A percentile compares a stretch with the other conserved stretches of the same genome.
Conservation (phyloP, 257 asterid species). For the Nicotiana tabacum region DNA sequence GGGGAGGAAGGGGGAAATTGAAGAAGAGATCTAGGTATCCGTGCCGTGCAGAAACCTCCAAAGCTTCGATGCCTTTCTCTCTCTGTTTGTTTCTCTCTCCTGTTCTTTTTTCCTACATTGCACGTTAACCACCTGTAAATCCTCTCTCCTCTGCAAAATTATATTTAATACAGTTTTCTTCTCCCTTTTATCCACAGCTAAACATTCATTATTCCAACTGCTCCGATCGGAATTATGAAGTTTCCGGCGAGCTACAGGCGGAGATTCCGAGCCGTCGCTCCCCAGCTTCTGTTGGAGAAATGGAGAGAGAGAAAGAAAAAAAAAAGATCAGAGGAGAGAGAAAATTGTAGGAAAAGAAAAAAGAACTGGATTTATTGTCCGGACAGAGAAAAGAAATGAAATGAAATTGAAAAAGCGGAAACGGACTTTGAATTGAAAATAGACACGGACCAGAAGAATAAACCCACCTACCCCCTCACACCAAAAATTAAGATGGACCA, state of each 20-base stretch:
- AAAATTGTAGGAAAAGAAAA: constrained; percentile 1
- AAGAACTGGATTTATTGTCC: background rate
- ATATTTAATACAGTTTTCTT: constrained; percentile 24
- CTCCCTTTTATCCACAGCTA: constrained; percentile 22
- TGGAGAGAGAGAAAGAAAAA: background rate
- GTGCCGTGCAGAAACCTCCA: constrained; percentile 93
- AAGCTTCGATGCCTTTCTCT: constrained; percentile 30
- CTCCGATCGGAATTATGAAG: constrained; percentile 22
- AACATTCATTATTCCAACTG: background rate
- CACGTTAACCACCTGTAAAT: constrained; percentile 65
- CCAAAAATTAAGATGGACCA: constrained; percentile 6
- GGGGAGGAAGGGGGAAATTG: constrained; percentile 40
- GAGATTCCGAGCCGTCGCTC: constrained; percentile 4
- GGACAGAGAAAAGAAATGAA: constrained; percentile 4
- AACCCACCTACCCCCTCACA: background rate
- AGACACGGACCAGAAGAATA: background rate
- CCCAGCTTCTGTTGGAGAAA: background rate
- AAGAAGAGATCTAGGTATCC: constrained; percentile 88
- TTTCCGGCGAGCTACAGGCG: constrained; percentile 19
- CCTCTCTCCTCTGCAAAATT: constrained; percentile 16
- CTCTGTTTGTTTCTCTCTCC: constrained; percentile 8
- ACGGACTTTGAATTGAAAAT: background rate
- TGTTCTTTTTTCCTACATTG: constrained; percentile 61
- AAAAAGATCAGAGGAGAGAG: constrained; percentile 15
- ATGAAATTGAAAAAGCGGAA: constrained; percentile 8